Evolutionary conservation across 495 filamentous ascomycete species (phyloP), one percentile per base, ranked within the genome.

Genomic region (Aspergillus panamensis): DNA sequence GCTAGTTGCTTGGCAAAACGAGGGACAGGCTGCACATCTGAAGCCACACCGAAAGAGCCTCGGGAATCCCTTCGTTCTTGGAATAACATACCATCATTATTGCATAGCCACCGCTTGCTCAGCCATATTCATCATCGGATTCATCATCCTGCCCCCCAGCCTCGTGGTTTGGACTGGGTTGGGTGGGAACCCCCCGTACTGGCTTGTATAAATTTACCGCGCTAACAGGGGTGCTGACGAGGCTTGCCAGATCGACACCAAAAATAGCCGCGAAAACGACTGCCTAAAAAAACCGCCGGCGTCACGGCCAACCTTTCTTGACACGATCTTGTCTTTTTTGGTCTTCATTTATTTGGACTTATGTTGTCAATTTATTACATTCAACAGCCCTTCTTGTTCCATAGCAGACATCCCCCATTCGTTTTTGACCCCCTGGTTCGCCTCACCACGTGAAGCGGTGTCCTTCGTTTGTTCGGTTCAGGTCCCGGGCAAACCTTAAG

Each of bases 211-310:
- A 43, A 53, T 43, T 29, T 25, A 19, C 13, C n/a, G 21, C 12
- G 45, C 58, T 47, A 33, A 29, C 52, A 29, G 42, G 49, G 30
- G 42, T 61, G 52, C 53, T 55, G 58, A 61, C 58, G 58, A 61
- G 50, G 47, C 47, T 43, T 44, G 44, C 33, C 45, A 37, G 53
- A 61, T 61, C 59, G 25, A 40, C 54, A 45, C 59, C 57, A 59
- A 59, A 60, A 55, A 54, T 60, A 55, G 59, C 45, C 30, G 29
- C 29, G 57, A 40, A 48, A 53, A 48, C 53, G 49, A 51, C 59
- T 61, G 53, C 59, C 59, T 61, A 61, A 56, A 45, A 35, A 37
- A 57, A 57, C 37, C 40, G 39, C 47, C 42, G 42, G 14, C 42
- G 17, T 45, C 42, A 45, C 42, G 17, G 21, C n/a, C 49, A 40